A percentile compares a stretch with the other conserved stretches of the same genome.
These are phyloP conservation scores for Acanthochlamys bracteata DNA, from an alignment of 106 monocot species.

Conservation along the genomic window DNA sequence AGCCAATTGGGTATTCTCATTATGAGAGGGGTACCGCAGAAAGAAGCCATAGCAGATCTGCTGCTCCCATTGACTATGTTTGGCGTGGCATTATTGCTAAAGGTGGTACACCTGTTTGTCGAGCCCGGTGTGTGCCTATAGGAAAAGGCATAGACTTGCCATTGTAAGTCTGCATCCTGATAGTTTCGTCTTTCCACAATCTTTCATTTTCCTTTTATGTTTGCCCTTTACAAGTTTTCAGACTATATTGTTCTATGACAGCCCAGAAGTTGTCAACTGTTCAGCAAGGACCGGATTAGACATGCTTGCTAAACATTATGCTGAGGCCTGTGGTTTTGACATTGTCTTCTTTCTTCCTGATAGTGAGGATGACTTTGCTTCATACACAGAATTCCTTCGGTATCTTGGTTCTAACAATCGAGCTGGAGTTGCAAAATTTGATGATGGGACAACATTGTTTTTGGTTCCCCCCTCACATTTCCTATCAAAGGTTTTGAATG, in stretches of 20 bases:
- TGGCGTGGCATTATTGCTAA: conserved; percentile 95
- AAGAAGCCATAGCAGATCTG: conserved; percentile 29
- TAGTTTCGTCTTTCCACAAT: neutral
- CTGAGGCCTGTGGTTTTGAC: conserved; percentile 77
- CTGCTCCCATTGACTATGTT: conserved; percentile 27
- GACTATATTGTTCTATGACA: conserved; percentile 19
- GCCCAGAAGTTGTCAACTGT: conserved; percentile 77
- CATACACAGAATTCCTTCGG: conserved; percentile 88
- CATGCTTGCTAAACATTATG: conserved; percentile 75
- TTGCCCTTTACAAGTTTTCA: neutral
- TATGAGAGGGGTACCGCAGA: conserved; percentile 17
- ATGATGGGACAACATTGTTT: conserved; percentile 82
- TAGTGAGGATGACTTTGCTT: conserved; percentile 90
- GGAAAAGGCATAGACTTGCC: conserved; percentile 66
- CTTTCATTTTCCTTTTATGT: conserved; percentile 3
- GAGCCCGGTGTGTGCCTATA: conserved; percentile 81
- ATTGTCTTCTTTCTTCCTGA: conserved; percentile 91
- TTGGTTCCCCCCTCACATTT: conserved; percentile 98
- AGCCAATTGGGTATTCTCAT: conserved; percentile 13
- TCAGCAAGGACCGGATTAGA: conserved; percentile 91
- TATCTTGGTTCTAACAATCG: conserved; percentile 76
- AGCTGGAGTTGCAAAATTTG: conserved; percentile 92
- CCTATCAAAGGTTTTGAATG: conserved; percentile 56
- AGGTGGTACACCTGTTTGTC: conserved; percentile 84
- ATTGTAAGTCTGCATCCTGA: conserved; percentile 42